A percentile compares a stretch with the other conserved stretches of the same genome.
Evolutionary conservation across 2,329 filamentous ascomycete genomes (phyloP).

Genomic region (Phaeosphaeria sp.): DNA sequence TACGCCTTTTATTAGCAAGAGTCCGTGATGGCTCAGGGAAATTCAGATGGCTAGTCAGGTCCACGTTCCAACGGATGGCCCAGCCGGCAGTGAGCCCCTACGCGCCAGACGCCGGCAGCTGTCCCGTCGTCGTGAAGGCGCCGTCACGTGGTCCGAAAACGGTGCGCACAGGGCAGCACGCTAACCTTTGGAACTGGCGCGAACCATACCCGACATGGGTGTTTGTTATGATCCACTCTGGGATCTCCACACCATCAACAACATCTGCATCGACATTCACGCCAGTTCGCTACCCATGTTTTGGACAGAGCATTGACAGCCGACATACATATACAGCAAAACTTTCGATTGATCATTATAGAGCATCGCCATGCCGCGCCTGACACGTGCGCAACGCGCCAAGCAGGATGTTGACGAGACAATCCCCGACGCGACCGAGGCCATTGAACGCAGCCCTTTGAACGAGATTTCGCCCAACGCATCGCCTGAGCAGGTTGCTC

Average conservation of each 20-base stretch:
- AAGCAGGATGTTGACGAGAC: conserved; percentile 49
- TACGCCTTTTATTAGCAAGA: background rate
- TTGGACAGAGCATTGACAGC: conserved; percentile 13
- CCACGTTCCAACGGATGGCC: background rate
- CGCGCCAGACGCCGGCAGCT: background rate
- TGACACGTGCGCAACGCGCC: conserved; percentile 53
- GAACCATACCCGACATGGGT: conserved; percentile 17
- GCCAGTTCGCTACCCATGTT: conserved; percentile 22
- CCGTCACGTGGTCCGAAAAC: conserved; percentile 17
- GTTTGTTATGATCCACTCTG: conserved; percentile 26
- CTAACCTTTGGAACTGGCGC: conserved; percentile 8
- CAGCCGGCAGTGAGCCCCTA: conserved; percentile 1
- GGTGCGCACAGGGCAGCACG: conserved; percentile 10
- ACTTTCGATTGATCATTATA: conserved; percentile 1
- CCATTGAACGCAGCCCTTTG: conserved; percentile 45
- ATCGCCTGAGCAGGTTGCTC: conserved; percentile 20
- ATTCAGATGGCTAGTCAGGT: background rate
- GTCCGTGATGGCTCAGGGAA: background rate
- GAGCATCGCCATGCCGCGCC: conserved; percentile 42
- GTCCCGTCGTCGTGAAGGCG: conserved; percentile 1
- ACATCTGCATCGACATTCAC: conserved; percentile 26
- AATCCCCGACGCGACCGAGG: conserved; percentile 34
- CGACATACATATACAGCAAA: conserved; percentile 1
- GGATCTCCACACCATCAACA: conserved; percentile 17
- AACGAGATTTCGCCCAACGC: conserved; percentile 50